Conservation (phyloP, 140 eudicot species). For the Senecio squalidus region DNA sequence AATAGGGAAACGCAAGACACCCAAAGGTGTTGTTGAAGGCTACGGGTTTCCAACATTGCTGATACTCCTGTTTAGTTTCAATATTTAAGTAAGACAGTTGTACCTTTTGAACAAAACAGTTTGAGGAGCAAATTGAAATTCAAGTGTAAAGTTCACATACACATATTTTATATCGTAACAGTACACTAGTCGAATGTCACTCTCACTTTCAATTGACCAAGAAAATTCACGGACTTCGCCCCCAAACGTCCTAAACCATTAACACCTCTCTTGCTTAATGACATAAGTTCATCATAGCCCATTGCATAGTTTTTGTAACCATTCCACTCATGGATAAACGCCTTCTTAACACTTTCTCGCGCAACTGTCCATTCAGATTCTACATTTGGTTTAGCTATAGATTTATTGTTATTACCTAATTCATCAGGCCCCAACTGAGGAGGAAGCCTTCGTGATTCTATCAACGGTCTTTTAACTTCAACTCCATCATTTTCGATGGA, state of each 20-base stretch:
- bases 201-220: too few relatives aligned
- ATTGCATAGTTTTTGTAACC: constrained; percentile 78
- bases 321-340: constrained; percentile 88
- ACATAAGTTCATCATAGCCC: constrained; percentile 97
- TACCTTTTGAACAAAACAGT: too few relatives aligned
- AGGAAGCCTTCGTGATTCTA: constrained; percentile 81
- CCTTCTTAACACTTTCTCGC: constrained; percentile 61
- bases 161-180: too few relatives aligned
- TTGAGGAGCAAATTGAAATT: too few relatives aligned
- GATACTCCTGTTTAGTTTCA: too few relatives aligned
- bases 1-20: too few relatives aligned
- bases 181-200: too few relatives aligned
- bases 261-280: constrained; percentile 64
- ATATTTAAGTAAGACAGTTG: too few relatives aligned
- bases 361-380: constrained; percentile 45
- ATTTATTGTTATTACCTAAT: constrained; percentile 35
- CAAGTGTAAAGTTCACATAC: too few relatives aligned
- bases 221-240: too few relatives aligned
- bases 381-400: constrained; percentile 26
- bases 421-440: constrained; percentile 80
- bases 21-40: too few relatives aligned
- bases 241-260: constrained; percentile 98
- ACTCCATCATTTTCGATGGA: constrained; percentile 36
- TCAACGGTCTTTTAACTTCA: constrained; percentile 49
- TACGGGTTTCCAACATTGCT: too few relatives aligned